Base-by-base conservation (phyloP, 306 rosid genomes). In the Trifolium dubium region DNA sequence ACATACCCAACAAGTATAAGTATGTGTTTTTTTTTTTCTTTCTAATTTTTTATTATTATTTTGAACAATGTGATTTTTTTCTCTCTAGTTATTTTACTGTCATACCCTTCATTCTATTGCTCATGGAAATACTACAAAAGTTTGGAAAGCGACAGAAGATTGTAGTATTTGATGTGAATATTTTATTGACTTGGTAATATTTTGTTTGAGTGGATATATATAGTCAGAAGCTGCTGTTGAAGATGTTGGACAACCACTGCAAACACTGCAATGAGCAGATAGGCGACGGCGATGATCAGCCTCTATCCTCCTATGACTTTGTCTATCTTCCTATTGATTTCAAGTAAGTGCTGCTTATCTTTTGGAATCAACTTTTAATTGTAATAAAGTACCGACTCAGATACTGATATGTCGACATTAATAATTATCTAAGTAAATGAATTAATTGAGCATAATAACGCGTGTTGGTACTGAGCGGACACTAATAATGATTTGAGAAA, bases 1-100 rank as follows among this genome's bases (percentile, higher is more conserved):
- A 94, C 92, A 94, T 94, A 65, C 98, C 98, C 47, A 94, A 94
- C 62, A 94, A 94, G 70, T 94, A 94, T 92, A 94, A 97, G 98
- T 90, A 8, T 28, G 83, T 73, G 44, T 44, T 47, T 44, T 10
- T n/a, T 4, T 23, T 23, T 1, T 23, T 23, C 23, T 23, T 23
- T 1, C 1, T 4, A 23, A 10, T 55, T 55, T 19, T 4, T 14
- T 49, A 47, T 49, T 23, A 23, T n/a, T 49, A 5, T 14, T 47
- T 47, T 10, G 3, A 11, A 3, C 13, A 8, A 43, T 3, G 3
- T 44, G 14, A 12, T 1, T 40, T 37, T 37, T 6, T 7, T 37
- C n/a, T 37, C 9, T 6, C 2, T 37, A 9, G 40, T 37, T 37
- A 37, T 6, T 37, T 37, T 49, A 49, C 59, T 53, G 8, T 53